Evolutionary conservation across 306 rosid genomes (phyloP).

Genomic region (Dalbergia oliveri): DNA sequence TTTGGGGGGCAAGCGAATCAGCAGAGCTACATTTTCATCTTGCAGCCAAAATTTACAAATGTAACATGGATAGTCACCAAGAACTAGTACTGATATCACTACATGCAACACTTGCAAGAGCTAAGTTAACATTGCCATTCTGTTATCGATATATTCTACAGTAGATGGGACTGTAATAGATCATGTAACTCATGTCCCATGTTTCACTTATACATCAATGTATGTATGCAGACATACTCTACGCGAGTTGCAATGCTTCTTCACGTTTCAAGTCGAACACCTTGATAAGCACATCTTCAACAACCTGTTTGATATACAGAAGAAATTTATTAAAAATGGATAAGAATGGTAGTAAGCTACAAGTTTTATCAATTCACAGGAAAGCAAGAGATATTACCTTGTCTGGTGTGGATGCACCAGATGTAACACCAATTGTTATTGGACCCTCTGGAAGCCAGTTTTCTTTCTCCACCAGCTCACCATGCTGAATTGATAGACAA

Average conservation of each 20-base stretch:
- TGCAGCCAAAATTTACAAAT: constrained; percentile 28
- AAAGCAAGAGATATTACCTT: constrained; percentile 69
- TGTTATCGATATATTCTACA: constrained; percentile 34
- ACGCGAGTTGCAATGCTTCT: constrained; percentile 72
- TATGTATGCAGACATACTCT: constrained; percentile 42
- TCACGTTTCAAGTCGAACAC: constrained; percentile 84
- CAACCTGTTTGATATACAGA: constrained; percentile 59
- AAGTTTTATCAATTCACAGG: neutral
- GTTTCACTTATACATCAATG: constrained; percentile 44
- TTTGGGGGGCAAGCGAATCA: neutral
- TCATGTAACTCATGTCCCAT: constrained; percentile 9
- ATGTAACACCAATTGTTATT: constrained; percentile 85
- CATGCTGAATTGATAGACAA: constrained; percentile 65
- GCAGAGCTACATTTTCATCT: constrained; percentile 15
- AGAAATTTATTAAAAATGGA: constrained; percentile 22
- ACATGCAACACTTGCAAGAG: constrained; percentile 2
- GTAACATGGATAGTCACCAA: neutral
- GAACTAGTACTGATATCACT: constrained; percentile 2
- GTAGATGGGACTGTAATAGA: constrained; percentile 32
- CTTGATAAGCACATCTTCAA: constrained; percentile 86
- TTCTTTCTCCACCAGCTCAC: constrained; percentile 94
- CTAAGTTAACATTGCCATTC: constrained; percentile 23
- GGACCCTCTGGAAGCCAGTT: constrained; percentile 90
- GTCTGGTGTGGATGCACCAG: constrained; percentile 99
- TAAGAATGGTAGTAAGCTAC: constrained; percentile 34